Evolutionary conservation across 495 filamentous ascomycete species (phyloP).

Genomic region (Hypoxylon subgilvum): DNA sequence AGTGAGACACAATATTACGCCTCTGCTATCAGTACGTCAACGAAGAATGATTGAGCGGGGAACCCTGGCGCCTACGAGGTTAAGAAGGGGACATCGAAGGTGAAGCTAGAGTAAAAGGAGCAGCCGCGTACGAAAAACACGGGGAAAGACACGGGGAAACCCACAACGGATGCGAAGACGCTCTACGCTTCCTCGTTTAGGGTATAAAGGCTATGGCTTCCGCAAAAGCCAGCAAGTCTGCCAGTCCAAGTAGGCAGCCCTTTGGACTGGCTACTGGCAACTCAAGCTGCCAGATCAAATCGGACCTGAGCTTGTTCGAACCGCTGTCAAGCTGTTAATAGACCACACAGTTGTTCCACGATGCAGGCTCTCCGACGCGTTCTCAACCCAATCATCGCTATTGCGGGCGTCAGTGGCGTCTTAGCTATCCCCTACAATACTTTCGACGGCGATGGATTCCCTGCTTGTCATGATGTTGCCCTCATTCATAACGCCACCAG

Average conservation of each 20-base stretch:
- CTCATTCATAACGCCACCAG: constrained; percentile 49
- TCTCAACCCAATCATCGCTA: constrained; percentile 18
- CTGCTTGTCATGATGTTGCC: constrained; percentile 53
- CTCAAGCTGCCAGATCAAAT: constrained; percentile 1
- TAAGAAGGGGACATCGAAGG: constrained; percentile 7
- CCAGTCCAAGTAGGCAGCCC: constrained; percentile 1
- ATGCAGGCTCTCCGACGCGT: constrained; percentile 30
- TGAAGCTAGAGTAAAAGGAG: constrained; percentile 12
- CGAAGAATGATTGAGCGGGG: background rate
- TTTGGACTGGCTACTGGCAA: constrained; percentile 6
- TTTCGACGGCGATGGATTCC: constrained; percentile 57
- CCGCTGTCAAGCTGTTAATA: constrained; percentile 6
- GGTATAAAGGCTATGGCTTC: constrained; percentile 23
- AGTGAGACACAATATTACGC: constrained; percentile 1
- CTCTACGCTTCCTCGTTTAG: constrained; percentile 4
- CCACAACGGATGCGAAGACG: background rate
- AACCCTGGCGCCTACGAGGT: constrained; percentile 21
- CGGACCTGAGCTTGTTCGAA: constrained; percentile 18
- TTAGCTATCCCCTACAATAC: constrained; percentile 50
- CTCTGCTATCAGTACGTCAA: constrained; percentile 16
- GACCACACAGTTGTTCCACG: constrained; percentile 4
- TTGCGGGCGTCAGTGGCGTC: constrained; percentile 11
- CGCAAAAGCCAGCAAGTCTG: constrained; percentile 14
- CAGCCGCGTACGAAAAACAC: constrained; percentile 19
- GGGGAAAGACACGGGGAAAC: constrained; percentile 31